Percentiles rank a stretch among this genome's conserved stretches.
Evolutionary conservation across 1,284 basidiomycete genomes (phyloP).

Genomic region (Sphaerobolus stellatus): DNA sequence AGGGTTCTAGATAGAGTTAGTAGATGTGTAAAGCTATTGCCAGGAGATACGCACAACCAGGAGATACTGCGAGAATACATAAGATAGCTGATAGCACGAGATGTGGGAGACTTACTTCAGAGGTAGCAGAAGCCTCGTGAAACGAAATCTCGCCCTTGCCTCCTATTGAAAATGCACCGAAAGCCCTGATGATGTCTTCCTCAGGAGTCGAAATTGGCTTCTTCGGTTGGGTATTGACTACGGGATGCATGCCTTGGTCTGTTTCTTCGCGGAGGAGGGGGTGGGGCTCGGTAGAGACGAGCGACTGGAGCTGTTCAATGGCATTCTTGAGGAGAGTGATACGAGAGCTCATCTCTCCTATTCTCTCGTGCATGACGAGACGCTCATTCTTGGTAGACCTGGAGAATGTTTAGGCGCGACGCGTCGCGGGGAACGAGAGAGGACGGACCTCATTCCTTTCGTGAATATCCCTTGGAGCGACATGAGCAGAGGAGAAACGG

Average conservation of each 20-base stretch:
- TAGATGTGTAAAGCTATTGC: no score
- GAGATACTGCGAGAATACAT: constrained; percentile 7
- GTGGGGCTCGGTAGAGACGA: constrained; percentile 11
- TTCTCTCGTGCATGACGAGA: constrained; percentile 13
- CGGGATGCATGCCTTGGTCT: constrained; percentile 8
- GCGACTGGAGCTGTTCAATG: constrained; percentile 9
- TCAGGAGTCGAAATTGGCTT: constrained; percentile 6
- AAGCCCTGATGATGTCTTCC: constrained; percentile 10
- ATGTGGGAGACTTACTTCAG: constrained; percentile 5
- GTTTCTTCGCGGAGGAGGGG: constrained; percentile 9
- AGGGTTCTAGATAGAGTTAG: no score
- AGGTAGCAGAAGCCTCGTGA: constrained; percentile 11
- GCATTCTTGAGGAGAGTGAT: constrained; percentile 10
- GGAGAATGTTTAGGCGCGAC: background rate
- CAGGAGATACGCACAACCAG: constrained; percentile 6
- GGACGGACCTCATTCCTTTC: constrained; percentile 12
- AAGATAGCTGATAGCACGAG: background rate
- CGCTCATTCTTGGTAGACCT: constrained; percentile 13
- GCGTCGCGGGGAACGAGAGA: background rate
- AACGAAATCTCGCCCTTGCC: constrained; percentile 13
- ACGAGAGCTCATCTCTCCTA: constrained; percentile 10
- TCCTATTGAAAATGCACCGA: constrained; percentile 12
- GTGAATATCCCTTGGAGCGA: constrained; percentile 8
- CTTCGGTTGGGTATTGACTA: constrained; percentile 11
- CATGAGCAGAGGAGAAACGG: background rate